Evolutionary conservation across 805 yeast species (phyloP), one percentile per base, ranked within the genome.

Genomic region (Candida takata): DNA sequence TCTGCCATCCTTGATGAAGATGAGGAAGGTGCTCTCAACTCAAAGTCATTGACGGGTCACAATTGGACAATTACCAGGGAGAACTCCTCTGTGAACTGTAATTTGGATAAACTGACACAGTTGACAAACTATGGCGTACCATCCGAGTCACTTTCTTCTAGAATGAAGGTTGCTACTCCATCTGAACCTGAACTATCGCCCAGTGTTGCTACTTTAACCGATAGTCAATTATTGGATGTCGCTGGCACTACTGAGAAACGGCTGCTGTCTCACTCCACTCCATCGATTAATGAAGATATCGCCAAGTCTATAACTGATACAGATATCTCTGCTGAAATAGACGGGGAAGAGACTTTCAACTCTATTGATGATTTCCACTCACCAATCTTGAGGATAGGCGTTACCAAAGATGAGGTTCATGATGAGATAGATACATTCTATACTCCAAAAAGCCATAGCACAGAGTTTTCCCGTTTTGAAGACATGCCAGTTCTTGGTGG

Each of bases 1-100:
- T 27, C 45, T 3, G 43, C 54, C 5, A 34, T 52, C 4, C 49
- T 47, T 27, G 44, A 40, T 15, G 57, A 51, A 21, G 51, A 48
- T 3, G 26, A 33, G 8, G 38, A 38, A 4, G 5, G 15, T 2
- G 29, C 27, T 18, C 19, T 14, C 4, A 35, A 36, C 28, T 8
- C 33, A n/a, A 34, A 38, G 24, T 3, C 27, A 3, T 5, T 40
- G 23, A 25, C 26, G 8, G 31, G 24, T n/a, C 23, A 24, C 10
- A 42, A 44, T 27, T 49, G 52, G 49, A 31, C 38, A 3, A 19
- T 44, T 8, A 35, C 45, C 4, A 44, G 48, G 34, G 54, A 49
- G n/a, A 46, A 42, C 27, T 49, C 52, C 3, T 49, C 52, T 8
- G 24, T 44, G 14, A 39, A 38, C 15, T 29, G 44, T 29, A 36